phyloP scores from a whole-genome alignment of 2,329 filamentous ascomycete species.

The Colletotrichum noveboracense region DNA sequence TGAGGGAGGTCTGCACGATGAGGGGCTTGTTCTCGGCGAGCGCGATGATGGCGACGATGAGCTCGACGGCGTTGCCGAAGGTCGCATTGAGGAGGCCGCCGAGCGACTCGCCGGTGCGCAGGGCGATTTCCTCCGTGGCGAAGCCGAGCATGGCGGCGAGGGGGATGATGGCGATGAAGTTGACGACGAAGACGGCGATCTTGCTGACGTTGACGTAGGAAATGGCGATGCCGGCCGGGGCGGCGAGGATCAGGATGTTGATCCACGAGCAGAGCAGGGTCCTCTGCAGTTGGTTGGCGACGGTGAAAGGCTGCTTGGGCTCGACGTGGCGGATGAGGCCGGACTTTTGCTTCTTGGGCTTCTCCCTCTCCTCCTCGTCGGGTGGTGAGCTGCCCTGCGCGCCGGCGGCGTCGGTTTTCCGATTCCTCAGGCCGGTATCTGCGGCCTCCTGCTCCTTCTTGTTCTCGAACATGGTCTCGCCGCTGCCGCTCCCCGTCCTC shows the following conservation, averaged over 20 bases:
- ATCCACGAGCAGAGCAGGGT: constrained; percentile 86
- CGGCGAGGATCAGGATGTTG: constrained; percentile 80
- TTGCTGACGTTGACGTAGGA: constrained; percentile 66
- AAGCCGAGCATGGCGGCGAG: constrained; percentile 86
- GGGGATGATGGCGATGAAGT: constrained; percentile 93
- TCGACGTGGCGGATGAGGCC: constrained; percentile 50
- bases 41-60: constrained; percentile 89
- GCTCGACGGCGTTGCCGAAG: constrained; percentile 90
- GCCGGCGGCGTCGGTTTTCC: constrained; percentile 30
- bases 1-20: constrained; percentile 91
- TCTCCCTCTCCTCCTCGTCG: constrained; percentile 36
- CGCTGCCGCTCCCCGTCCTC: constrained; percentile 21
- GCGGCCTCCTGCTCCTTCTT: constrained; percentile 24
- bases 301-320: constrained; percentile 62
- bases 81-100: constrained; percentile 90
- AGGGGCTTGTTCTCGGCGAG: constrained; percentile 74
- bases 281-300: constrained; percentile 71
- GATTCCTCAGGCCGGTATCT: constrained; percentile 33
- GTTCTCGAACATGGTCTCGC: constrained; percentile 23
- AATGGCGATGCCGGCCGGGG: constrained; percentile 79
- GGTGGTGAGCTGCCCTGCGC: constrained; percentile 17
- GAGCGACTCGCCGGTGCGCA: constrained; percentile 81
- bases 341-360: constrained; percentile 44
- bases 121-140: constrained; percentile 87
- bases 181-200: constrained; percentile 80